Evolutionary conservation across 2,329 filamentous ascomycete genomes (phyloP).

Genomic region (Fusarium sp.): DNA sequence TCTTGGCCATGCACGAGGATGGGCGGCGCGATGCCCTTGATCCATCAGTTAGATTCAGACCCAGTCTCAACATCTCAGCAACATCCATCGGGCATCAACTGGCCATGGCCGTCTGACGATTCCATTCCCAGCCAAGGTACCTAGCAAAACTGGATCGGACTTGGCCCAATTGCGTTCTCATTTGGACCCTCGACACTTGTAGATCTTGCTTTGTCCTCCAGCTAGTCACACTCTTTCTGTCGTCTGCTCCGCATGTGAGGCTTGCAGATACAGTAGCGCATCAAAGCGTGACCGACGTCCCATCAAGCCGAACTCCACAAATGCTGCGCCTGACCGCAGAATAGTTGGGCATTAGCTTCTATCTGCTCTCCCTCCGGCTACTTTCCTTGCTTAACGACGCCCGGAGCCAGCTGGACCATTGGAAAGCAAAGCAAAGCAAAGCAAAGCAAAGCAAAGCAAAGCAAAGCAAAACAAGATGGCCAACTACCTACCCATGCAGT

Average conservation of each 20-base stretch:
- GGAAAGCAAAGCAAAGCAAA: slow-evolving; percentile 29
- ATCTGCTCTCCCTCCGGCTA: not conserved
- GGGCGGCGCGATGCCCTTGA: slow-evolving; percentile 2
- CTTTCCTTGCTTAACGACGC: slow-evolving; percentile 11
- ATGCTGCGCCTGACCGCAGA: slow-evolving; percentile 7
- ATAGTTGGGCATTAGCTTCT: slow-evolving; percentile 26
- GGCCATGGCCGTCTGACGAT: slow-evolving; percentile 13
- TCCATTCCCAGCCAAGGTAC: not conserved
- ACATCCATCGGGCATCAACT: slow-evolving; percentile 34
- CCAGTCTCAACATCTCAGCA: slow-evolving; percentile 11
- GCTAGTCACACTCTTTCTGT: slow-evolving; percentile 5
- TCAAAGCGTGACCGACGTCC: slow-evolving; percentile 13
- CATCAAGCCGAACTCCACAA: slow-evolving; percentile 28
- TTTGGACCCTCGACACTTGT: not conserved
- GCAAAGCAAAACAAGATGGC: slow-evolving; percentile 16
- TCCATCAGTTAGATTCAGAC: slow-evolving; percentile 1
- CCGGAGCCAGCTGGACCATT: slow-evolving; percentile 9
- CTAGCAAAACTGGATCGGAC: slow-evolving; percentile 7
- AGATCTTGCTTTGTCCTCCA: slow-evolving; percentile 6
- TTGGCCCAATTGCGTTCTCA: slow-evolving; percentile 5
- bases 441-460: no score
- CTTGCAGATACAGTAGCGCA: slow-evolving; percentile 14
- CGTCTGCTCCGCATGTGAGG: slow-evolving; percentile 12
- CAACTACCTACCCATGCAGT: slow-evolving; percentile 21
- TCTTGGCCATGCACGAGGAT: not conserved